Evolutionary conservation across 768 basidiomycete species (phyloP), one percentile per base, ranked within the genome.

Genomic region (Mycena olivaceomarginata): DNA sequence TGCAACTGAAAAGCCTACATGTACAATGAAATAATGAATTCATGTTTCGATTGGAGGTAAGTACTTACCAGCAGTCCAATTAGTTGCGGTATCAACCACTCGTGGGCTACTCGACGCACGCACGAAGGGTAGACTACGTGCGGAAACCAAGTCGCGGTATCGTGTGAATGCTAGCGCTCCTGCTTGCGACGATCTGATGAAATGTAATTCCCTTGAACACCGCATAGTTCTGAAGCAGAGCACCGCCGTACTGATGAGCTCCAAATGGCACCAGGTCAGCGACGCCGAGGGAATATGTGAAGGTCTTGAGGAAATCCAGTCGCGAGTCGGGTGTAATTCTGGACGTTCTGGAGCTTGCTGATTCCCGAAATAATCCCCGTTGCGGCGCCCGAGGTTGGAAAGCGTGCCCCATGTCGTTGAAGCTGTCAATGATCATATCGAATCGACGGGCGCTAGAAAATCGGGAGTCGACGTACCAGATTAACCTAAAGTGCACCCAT

Each of bases 391-490:
- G 82, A 79, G 0, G 95, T 96, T 0, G 96, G 96, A 79, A 89
- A 96, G 43, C 96, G 91, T 1, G 95, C 92, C 4, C 95, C 96
- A 81, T 97, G 96, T 9, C 96, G 89, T 84, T 96, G 94, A 15
- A 97, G 86, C 95, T 96, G 66, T 56, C 65, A 25, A n/a, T 46
- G 22, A 63, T 25, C 22, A 31, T 31, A 31, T 31, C 63, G 67
- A 56, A 37, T 51, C 22, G 63, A 9, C 18, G 18, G 13, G 16
- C 18, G 48, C 48, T 37, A 64, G 6, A 64, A 39, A 25, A 37
- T 25, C 31, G n/a, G 5, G 57, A 45, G n/a, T 45, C 1, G 40
- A 84, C 92, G 72, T 81, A 93, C 93, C 62, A 94, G 88, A 78
- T 94, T 92, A 43, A 90, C 92, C 92, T 94, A 79, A 22, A 20